phyloP scores from a whole-genome alignment of 192 early-diverging fungal species.

The Endogone sp. region DNA sequence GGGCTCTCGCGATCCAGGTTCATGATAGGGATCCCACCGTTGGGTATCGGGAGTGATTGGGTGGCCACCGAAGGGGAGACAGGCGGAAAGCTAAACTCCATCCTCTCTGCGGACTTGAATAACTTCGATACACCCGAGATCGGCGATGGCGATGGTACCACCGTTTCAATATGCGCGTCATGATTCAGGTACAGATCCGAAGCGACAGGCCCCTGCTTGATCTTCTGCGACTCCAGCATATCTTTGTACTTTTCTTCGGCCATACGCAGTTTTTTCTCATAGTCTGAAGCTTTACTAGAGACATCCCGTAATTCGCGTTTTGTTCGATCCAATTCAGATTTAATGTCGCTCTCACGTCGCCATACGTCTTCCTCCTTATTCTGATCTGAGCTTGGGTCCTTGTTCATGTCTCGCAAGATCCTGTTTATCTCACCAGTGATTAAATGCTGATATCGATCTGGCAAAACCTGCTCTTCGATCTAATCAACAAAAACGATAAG shows the following conservation, averaged over 20 bases:
- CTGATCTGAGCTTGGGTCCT: slow-evolving; percentile 23
- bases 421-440: slow-evolving; percentile 83
- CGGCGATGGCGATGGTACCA: background rate
- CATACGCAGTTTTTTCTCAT: background rate
- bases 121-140: background rate
- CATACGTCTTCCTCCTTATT: slow-evolving; percentile 24
- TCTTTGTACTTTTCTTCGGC: background rate
- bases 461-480: slow-evolving; percentile 79
- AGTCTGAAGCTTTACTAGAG: background rate
- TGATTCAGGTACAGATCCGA: background rate
- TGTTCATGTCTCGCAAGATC: slow-evolving; percentile 72
- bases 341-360: slow-evolving; percentile 32
- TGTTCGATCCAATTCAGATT: slow-evolving; percentile 25
- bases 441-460: slow-evolving; percentile 65
- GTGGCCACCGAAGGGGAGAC: background rate
- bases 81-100: background rate
- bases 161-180: background rate
- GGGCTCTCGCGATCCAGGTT: background rate
- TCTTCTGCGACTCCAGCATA: background rate
- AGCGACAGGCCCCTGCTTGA: background rate
- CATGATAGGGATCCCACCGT: background rate
- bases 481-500: slow-evolving; percentile 15
- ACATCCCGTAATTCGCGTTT: slow-evolving; percentile 18
- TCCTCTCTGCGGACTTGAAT: background rate
- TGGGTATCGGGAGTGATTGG: background rate